These are phyloP conservation scores for Pterocarpus santalinus DNA, from an alignment of 306 rosid genomes.

Conservation along the genomic window DNA sequence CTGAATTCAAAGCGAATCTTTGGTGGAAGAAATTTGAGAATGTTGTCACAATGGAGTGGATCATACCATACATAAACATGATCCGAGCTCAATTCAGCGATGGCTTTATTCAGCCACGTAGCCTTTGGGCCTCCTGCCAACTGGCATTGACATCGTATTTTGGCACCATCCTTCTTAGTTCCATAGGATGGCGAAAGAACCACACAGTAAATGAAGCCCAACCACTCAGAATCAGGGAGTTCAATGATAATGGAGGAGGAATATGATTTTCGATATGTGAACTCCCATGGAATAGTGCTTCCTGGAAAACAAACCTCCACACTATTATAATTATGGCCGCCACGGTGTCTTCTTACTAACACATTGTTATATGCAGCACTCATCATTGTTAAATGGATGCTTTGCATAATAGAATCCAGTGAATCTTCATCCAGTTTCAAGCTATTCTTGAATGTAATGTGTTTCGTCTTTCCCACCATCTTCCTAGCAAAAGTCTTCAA, in stretches of 20 bases:
- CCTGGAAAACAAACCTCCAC: slow-evolving; percentile 35
- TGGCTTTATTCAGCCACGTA: neutral
- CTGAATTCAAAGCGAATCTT: slow-evolving; percentile 31
- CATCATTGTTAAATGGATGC: neutral
- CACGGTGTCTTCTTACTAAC: neutral
- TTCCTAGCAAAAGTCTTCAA: slow-evolving; percentile 1
- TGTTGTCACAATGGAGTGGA: slow-evolving; percentile 21
- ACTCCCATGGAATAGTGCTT: neutral
- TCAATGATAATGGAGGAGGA: neutral
- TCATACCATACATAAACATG: slow-evolving; percentile 40
- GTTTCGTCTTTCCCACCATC: neutral
- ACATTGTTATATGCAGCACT: slow-evolving; percentile 5
- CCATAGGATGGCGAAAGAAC: neutral
- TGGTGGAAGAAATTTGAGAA: neutral
- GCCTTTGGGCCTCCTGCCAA: neutral
- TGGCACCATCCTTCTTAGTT: neutral
- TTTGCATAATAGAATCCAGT: neutral
- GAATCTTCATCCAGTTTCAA: neutral
- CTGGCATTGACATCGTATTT: neutral
- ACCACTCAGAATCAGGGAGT: neutral
- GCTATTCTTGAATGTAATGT: neutral
- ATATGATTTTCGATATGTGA: neutral
- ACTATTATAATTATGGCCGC: neutral
- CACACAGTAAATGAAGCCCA: neutral
- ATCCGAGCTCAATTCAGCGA: neutral